Base-by-base conservation (phyloP, 2,329 filamentous ascomycete genomes). In the Fusarium heterosporum region DNA sequence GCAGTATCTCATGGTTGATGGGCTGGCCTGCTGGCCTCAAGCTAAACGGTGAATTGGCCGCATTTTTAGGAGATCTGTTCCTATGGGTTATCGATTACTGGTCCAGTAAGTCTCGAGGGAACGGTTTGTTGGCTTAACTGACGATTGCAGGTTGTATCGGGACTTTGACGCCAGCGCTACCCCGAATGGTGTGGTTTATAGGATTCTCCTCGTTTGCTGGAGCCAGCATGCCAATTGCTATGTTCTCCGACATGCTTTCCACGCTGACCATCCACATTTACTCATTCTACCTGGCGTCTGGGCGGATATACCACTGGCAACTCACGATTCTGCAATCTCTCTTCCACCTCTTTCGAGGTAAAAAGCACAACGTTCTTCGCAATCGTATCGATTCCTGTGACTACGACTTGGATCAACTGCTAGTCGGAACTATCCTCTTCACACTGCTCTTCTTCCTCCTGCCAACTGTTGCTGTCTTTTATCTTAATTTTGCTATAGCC, bases 11-110 rank as follows among this genome's bases (percentile, higher is more conserved):
- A 7, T 99, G 96, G 96, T 84, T 99, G 43, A 97, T 96, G 92
- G 92, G 92, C 55, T 97, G 91, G 89, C 96, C 96, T 10, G 96
- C 93, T 46, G 96, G 96, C 32, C 81, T 99, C 68, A 99, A 99
- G 78, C 86, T 99, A 36, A 99, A 99, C 76, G 94, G 89, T 54
- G 95, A 99, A 78, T 83, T 99, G 38, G 96, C 94, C 3, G 87
- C 88, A n/a, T 99, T 99, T 72, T 85, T 99, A 13, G 96, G 96
- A 66, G 95, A 98, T 74, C 81, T 99, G 4, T 99, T 99, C 75
- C 83, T 98, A 4, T 99, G 96, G 96, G 96, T 99, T 46, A 98
- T 99, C 68, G 94, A 97, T 69, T 96, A 97, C 76, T 99, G 96
- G 96, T 92, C 93, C 57, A 91, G 91, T 92, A 81, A 76, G 87